Evolutionary conservation across 2,329 filamentous ascomycete genomes (phyloP).

Genomic region (Aspergillus chevalieri): DNA sequence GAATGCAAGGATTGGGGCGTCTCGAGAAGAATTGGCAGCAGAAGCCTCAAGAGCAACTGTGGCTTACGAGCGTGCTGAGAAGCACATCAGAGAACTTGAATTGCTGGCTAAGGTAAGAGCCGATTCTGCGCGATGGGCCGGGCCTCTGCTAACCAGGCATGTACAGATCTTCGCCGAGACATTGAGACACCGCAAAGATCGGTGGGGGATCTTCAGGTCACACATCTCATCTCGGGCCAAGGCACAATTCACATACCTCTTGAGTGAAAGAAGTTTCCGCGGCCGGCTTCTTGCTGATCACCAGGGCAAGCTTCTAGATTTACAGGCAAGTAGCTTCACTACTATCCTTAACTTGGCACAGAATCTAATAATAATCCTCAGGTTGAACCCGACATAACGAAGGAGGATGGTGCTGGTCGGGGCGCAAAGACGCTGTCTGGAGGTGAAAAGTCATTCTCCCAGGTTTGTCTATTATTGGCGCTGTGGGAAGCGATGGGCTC

Average conservation of each 20-base stretch:
- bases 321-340: conserved; percentile 51
- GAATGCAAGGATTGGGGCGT: conserved; percentile 49
- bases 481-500: conserved; percentile 99
- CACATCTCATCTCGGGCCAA: conserved; percentile 81
- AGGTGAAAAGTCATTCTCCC: conserved; percentile 96
- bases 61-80: conserved; percentile 31
- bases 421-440: conserved; percentile 90
- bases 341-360: not conserved
- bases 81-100: conserved; percentile 33
- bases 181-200: conserved; percentile 61
- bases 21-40: conserved; percentile 59
- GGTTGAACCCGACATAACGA: conserved; percentile 64
- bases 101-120: conserved; percentile 34
- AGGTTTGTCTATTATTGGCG: conserved; percentile 83
- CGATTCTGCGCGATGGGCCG: not conserved
- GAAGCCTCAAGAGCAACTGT: conserved; percentile 33
- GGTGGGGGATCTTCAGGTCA: conserved; percentile 76
- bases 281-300: conserved; percentile 78
- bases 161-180: conserved; percentile 51
- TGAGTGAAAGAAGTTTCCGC: conserved; percentile 83
- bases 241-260: conserved; percentile 78
- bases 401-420: conserved; percentile 59
- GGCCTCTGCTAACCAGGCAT: conserved; percentile 1
- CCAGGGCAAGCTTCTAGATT: conserved; percentile 62
- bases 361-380: conserved; percentile 18